Evolutionary conservation across 1,284 basidiomycete genomes (phyloP).

Genomic region (Cystobasidium pallidum): DNA sequence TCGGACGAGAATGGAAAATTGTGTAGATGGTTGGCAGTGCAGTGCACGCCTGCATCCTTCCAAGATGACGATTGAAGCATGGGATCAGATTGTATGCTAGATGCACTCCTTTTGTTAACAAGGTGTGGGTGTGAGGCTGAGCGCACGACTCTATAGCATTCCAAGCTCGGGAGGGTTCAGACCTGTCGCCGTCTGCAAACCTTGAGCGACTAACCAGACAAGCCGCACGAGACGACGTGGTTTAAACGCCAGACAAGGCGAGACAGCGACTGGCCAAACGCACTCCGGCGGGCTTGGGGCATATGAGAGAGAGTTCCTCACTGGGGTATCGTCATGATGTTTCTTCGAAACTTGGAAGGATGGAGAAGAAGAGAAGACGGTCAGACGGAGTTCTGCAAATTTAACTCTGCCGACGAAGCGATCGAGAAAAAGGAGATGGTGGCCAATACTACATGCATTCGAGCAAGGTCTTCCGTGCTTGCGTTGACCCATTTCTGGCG

Average conservation of each 20-base stretch:
- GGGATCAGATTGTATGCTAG: constrained; percentile 43
- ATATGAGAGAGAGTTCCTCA: constrained; percentile 32
- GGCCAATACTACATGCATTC: too few species aligned
- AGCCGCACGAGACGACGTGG: neutral
- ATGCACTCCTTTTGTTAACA: constrained; percentile 44
- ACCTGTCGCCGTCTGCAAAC: constrained; percentile 20
- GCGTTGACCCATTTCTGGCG: too few species aligned
- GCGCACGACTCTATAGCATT: constrained; percentile 39
- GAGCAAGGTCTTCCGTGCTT: too few species aligned
- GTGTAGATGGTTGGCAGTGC: neutral
- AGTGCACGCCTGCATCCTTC: constrained; percentile 4
- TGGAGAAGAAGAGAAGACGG: constrained; percentile 11
- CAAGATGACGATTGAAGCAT: neutral
- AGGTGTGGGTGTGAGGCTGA: constrained; percentile 44
- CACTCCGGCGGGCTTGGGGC: constrained; percentile 23
- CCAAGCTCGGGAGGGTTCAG: constrained; percentile 22
- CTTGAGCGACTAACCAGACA: constrained; percentile 10
- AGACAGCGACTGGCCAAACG: constrained; percentile 16
- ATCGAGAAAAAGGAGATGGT: constrained; percentile 20
- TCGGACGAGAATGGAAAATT: neutral
- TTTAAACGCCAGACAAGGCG: constrained; percentile 10
- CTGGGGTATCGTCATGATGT: constrained; percentile 43
- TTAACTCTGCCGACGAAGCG: neutral
- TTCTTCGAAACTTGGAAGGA: constrained; percentile 45
- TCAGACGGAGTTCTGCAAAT: constrained; percentile 9